phyloP scores from a whole-genome alignment of 2,329 filamentous ascomycete species.

The Cryphonectria naterciae region DNA sequence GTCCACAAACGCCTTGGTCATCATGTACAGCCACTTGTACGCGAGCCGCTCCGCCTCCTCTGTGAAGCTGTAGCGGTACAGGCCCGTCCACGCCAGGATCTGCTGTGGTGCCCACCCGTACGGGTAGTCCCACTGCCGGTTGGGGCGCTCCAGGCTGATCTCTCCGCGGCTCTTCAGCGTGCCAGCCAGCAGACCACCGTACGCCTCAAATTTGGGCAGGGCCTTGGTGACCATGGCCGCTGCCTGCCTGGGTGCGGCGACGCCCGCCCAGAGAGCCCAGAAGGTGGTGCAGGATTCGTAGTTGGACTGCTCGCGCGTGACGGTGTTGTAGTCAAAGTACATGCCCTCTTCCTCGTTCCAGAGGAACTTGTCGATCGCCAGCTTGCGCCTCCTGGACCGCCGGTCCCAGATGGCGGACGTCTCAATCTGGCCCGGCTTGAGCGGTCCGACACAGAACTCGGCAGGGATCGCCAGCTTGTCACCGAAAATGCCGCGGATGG shows the following conservation, averaged over 20 bases:
- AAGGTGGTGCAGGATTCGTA: slow-evolving; percentile 95
- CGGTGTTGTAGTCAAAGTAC: slow-evolving; percentile 97
- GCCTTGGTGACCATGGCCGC: slow-evolving; percentile 78
- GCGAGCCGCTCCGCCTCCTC: slow-evolving; percentile 87
- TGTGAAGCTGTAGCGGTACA: slow-evolving; percentile 88
- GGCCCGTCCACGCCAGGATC: slow-evolving; percentile 94
- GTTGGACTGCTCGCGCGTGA: slow-evolving; percentile 74
- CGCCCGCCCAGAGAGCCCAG: slow-evolving; percentile 96
- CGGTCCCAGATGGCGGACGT: slow-evolving; percentile 90
- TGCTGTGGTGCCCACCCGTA: slow-evolving; percentile 99
- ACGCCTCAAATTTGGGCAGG: slow-evolving; percentile 84
- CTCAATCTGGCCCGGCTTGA: slow-evolving; percentile 71
- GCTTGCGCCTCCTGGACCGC: slow-evolving; percentile 80
- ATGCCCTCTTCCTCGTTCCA: slow-evolving; percentile 93
- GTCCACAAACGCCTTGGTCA: slow-evolving; percentile 96
- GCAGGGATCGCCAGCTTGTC: slow-evolving; percentile 81
- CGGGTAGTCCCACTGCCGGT: slow-evolving; percentile 97
- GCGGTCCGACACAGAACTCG: slow-evolving; percentile 75
- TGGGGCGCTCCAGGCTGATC: slow-evolving; percentile 80
- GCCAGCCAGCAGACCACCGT: slow-evolving; percentile 85
- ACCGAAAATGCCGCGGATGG: slow-evolving; percentile 81
- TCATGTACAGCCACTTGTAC: slow-evolving; percentile 98
- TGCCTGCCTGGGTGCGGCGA: slow-evolving; percentile 85
- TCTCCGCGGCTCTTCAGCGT: slow-evolving; percentile 86
- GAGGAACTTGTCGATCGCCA: slow-evolving; percentile 86